Base-by-base conservation (phyloP, 768 basidiomycete genomes). In the Amanita polypyramis region DNA sequence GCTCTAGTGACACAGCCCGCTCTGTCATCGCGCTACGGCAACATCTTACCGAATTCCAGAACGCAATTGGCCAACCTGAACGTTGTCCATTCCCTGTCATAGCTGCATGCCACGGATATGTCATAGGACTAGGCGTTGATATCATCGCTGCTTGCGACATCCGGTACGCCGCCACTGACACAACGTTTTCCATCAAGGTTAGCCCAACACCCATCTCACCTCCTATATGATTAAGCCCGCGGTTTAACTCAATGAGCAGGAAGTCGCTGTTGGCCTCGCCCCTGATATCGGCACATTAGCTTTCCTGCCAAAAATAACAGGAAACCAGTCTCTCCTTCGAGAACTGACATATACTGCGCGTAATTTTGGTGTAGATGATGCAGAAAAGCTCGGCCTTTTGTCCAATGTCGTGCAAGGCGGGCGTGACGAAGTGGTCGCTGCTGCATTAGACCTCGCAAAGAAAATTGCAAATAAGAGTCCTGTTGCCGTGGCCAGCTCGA, bases 281-380 rank as follows among this genome's bases (percentile, higher is more conserved):
- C 83, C 92, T 0, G 92, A 94, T 58, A 80, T 93, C 34, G 93
- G 93, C 0, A 80, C 88, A 0, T 76, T 95, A 5, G 86, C 91
- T 1, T 79, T 82, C 43, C 67, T 94, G 5, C 88, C 86, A 0
- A 87, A 88, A 56, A 71, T 87, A 39, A 74, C 76, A 0, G 87
- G 80, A 0, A 92, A 90, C 63, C 72, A 77, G 23, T 86, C 83
- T 1, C 69, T 85, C 10, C 65, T 79, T 2, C 73, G 77, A 40
- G 92, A 95, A 60, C 70, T 93, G 10, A 81, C 87, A 0, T 79
- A 87, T 55, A 87, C 87, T 0, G 81, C 76, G 1, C 70, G 85
- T 2, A 61, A 63, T n/a, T 95, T 96, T 62, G 68, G 70, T 2
- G 77, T 85, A 0, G 55, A 59, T 0, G 87, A 89, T 53, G 92